Percentiles rank a stretch among this genome's conserved stretches.
phyloP scores from a whole-genome alignment of 352 stramenopile genomes.

The Phytophthora melonis region DNA sequence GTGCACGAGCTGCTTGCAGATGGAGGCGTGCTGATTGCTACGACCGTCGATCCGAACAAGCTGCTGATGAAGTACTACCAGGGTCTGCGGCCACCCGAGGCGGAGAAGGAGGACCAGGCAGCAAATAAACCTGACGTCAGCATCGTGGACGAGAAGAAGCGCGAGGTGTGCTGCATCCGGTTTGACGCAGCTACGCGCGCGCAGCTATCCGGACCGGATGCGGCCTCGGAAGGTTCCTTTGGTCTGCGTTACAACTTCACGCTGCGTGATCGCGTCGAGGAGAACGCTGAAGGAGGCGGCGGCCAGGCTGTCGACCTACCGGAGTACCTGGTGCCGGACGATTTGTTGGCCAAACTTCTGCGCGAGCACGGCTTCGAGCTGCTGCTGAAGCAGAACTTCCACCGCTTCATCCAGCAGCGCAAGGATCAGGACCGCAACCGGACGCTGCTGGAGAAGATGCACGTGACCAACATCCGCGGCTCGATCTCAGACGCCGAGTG shows the following conservation, averaged over 20 bases:
- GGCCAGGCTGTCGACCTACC: conserved; percentile 88
- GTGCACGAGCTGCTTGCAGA: conserved; percentile 92
- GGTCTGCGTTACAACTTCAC: conserved; percentile 93
- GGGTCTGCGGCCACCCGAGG: conserved; percentile 49
- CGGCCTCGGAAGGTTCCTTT: conserved; percentile 61
- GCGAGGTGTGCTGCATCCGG: conserved; percentile 81
- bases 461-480: conserved; percentile 87
- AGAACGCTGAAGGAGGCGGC: conserved; percentile 55
- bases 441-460: conserved; percentile 84
- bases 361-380: conserved; percentile 84
- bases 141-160: conserved; percentile 78
- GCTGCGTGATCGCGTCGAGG: conserved; percentile 74
- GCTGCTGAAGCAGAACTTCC: conserved; percentile 87
- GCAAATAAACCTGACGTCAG: conserved; percentile 58
- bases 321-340: conserved; percentile 92
- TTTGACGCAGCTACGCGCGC: conserved; percentile 69
- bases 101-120: conserved; percentile 30
- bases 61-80: conserved; percentile 89
- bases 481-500: conserved; percentile 89
- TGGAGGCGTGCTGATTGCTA: conserved; percentile 96
- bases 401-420: conserved; percentile 82
- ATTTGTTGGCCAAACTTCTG: conserved; percentile 72
- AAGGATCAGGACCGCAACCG: conserved; percentile 76
- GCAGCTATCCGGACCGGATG: conserved; percentile 53
- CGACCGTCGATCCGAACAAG: conserved; percentile 96